Percentiles rank a stretch among this genome's conserved stretches.
Evolutionary conservation across 1,284 basidiomycete genomes (phyloP).

Genomic region (Cerrena zonata): DNA sequence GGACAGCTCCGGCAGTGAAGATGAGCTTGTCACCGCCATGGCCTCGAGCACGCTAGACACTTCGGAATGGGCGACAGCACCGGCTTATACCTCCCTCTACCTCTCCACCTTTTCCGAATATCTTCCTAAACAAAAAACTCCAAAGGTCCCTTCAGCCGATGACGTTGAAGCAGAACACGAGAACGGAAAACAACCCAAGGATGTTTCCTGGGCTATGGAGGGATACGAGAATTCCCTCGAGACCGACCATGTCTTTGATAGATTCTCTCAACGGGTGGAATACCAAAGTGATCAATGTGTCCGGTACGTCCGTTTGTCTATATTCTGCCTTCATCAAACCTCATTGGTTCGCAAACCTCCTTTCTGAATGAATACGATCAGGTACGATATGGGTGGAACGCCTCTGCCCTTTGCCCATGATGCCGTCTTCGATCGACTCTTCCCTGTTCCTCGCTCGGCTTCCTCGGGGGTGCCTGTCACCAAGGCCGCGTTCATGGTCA

Average conservation of each 20-base stretch:
- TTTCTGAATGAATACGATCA: constrained; percentile 28
- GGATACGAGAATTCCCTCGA: constrained; percentile 73
- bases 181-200: constrained; percentile 37
- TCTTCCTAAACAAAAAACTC: constrained; percentile 50
- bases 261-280: constrained; percentile 66
- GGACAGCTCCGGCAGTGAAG: constrained; percentile 26
- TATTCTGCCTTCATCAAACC: no score
- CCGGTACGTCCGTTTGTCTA: constrained; percentile 41
- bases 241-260: constrained; percentile 72
- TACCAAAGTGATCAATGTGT: constrained; percentile 73
- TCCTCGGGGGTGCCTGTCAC: constrained; percentile 36
- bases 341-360: not conserved
- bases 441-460: constrained; percentile 46
- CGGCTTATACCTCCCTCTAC: constrained; percentile 63
- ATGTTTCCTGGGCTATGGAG: constrained; percentile 57
- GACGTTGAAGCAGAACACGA: constrained; percentile 35
- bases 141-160: constrained; percentile 37
- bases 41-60: constrained; percentile 49
- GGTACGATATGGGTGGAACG: constrained; percentile 70
- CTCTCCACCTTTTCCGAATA: constrained; percentile 69
- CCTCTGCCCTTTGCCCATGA: constrained; percentile 75
- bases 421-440: constrained; percentile 60
- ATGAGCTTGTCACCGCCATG: constrained; percentile 52
- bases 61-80: constrained; percentile 58
- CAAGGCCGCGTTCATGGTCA: constrained; percentile 53